Conservation (phyloP, 352 stramenopile genomes). For the Phytophthora hybrid region DNA sequence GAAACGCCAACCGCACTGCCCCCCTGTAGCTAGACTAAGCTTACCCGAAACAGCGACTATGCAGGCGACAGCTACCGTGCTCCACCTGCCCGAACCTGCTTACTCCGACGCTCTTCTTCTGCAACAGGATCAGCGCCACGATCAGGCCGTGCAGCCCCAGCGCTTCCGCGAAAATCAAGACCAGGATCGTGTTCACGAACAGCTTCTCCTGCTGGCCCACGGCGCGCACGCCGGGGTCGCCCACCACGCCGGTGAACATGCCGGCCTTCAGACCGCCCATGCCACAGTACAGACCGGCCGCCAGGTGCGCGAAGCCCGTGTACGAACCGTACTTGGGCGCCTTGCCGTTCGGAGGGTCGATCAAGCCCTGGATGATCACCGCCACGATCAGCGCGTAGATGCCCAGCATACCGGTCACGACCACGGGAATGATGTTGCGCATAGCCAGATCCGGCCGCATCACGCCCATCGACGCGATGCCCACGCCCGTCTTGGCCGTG, state of each 20-base stretch:
- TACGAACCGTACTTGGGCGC: slow-evolving; percentile 92
- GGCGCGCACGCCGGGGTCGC: slow-evolving; percentile 95
- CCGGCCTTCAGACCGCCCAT: slow-evolving; percentile 93
- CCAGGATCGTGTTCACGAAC: slow-evolving; percentile 99
- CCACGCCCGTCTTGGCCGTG: slow-evolving; percentile 98
- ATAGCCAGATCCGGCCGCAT: slow-evolving; percentile 98
- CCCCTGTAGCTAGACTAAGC: too few relatives aligned
- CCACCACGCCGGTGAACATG: slow-evolving; percentile 96
- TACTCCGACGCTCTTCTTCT: slow-evolving; percentile 69
- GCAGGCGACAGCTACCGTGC: too few relatives aligned
- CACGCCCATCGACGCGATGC: slow-evolving; percentile 96
- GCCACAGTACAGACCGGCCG: slow-evolving; percentile 95
- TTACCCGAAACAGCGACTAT: too few relatives aligned
- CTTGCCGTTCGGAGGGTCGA: slow-evolving; percentile 76
- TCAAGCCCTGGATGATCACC: slow-evolving; percentile 95
- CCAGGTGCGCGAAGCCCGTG: slow-evolving; percentile 95
- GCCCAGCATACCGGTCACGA: slow-evolving; percentile 98
- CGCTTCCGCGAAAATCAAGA: slow-evolving; percentile 99
- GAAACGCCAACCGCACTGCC: too few relatives aligned
- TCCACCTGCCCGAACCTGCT: too few relatives aligned
- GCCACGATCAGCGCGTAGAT: slow-evolving; percentile 97
- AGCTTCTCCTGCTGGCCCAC: slow-evolving; percentile 98
- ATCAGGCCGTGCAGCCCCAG: slow-evolving; percentile 97
- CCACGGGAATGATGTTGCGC: slow-evolving; percentile 99
- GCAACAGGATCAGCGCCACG: slow-evolving; percentile 93